phyloP scores from a whole-genome alignment of 768 basidiomycete species.

The Boletus rubroflammeus region DNA sequence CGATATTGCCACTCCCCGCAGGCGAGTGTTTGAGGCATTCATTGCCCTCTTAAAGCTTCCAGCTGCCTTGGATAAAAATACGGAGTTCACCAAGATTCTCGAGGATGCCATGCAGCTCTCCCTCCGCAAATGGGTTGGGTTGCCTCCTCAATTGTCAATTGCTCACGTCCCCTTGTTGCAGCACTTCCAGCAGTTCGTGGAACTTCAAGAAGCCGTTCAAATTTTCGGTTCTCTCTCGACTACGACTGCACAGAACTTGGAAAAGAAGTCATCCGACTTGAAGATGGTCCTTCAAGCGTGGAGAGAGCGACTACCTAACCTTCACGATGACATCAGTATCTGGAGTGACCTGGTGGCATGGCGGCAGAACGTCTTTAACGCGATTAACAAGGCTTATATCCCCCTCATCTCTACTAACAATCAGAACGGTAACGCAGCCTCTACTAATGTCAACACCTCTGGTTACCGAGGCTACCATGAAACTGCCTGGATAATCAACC shows the following conservation, averaged over 20 bases:
- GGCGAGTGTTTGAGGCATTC: slow-evolving; percentile 96
- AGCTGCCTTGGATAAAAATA: slow-evolving; percentile 74
- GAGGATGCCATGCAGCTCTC: slow-evolving; percentile 98
- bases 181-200: slow-evolving; percentile 98
- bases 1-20: slow-evolving; percentile 90
- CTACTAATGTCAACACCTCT: slow-evolving; percentile 69
- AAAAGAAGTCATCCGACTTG: slow-evolving; percentile 91
- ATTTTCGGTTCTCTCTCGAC: slow-evolving; percentile 88
- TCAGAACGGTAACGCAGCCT: slow-evolving; percentile 46
- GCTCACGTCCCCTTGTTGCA: slow-evolving; percentile 94
- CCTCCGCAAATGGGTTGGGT: slow-evolving; percentile 90
- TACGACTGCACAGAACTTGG: slow-evolving; percentile 85
- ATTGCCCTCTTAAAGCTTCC: slow-evolving; percentile 85
- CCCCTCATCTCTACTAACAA: slow-evolving; percentile 72
- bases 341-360: slow-evolving; percentile 99
- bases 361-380: slow-evolving; percentile 97
- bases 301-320: slow-evolving; percentile 94
- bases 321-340: slow-evolving; percentile 95
- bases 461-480: slow-evolving; percentile 98
- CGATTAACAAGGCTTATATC: slow-evolving; percentile 94
- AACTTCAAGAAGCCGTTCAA: slow-evolving; percentile 91
- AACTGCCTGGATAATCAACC: slow-evolving; percentile 99
- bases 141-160: slow-evolving; percentile 82
- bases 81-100: slow-evolving; percentile 81
- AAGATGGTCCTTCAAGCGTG: slow-evolving; percentile 96